Base-by-base conservation (phyloP, 306 rosid genomes). In the Malus sylvestris region DNA sequence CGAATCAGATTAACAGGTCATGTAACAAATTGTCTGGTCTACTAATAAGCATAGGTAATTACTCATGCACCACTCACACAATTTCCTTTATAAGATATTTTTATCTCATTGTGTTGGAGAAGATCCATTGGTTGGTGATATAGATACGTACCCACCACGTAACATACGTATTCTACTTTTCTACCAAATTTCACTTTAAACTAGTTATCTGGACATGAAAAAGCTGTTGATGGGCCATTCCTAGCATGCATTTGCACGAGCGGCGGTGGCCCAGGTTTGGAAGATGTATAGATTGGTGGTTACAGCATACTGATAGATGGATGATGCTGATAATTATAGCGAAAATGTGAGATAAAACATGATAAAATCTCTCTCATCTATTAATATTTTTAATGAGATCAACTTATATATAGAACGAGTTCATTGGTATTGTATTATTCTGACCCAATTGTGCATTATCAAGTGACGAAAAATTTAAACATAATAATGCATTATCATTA, bases 241-340 rank as follows among this genome's bases (percentile, higher is more conserved):
- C 77, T 83, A 74, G 89, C 86, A 88, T 81, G 89, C 88, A 86
- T 18, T 16, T 84, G 79, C 96, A 94, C 97, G 96, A 89, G 96
- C 87, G 89, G 95, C 76, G 57, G 18, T 78, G 93, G 85, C 96
- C 93, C 86, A 79, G 55, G 55, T 14, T 85, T 16, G 27, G 72
- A 61, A 79, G 71, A 83, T 76, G 61, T 84, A 82, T 73, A 71
- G 86, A 83, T 80, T 76, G 76, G 42, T 67, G 81, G 68, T 53
- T 77, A 70, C 81, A 70, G 70, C 78, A 83, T 8, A 51, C 3
- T 8, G 25, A n/a, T 18, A 44, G 44, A 64, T 16, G 42, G 68
- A 12, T 18, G 51, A 68, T 51, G 68, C 16, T 3, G 32, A 67
- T 8, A 49, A 15, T 49, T 46, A 32, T 55, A 19, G 38, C 19